Base-by-base conservation (phyloP, 805 yeast species). In the Starmerella stigmatis region DNA sequence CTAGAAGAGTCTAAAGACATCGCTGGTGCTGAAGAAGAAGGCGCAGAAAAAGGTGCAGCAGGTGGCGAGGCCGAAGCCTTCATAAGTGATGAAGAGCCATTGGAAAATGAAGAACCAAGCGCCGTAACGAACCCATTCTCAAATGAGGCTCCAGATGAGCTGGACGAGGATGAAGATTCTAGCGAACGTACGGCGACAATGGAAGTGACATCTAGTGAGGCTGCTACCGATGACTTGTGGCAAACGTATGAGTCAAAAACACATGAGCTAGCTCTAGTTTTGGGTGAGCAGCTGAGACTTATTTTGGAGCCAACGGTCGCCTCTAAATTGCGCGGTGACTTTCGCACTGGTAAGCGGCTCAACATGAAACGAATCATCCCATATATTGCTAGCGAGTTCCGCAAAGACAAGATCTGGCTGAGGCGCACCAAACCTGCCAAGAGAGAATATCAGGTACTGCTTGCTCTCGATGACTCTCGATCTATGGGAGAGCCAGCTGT, bases 301-400 rank as follows among this genome's bases (percentile, higher is more conserved):
- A 92, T 92, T 59, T 68, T 92, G 52, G 97, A 88, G 61, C 99
- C 99, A 4, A 92, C 98, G 0, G 68, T 84, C 49, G 94, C 96
- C n/a, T 89, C 97, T 3, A 92, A 92, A 62, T 69, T 92, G 47
- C 78, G 75, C 51, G 99, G 99, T 60, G 98, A 92, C 62, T 92
- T 86, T 66, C 86, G 88, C 64, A 88, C 96, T 2, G 99, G 99
- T 63, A 92, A 92, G 63, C 73, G 98, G 55, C 74, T 92, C 57
- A 92, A 92, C 64, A 88, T 92, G 97, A 92, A 89, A 70, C 74
- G 96, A 55, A 92, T 92, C 57, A 92, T 92, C 58, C 94, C 97
- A 6, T 92, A 89, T 64, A 92, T 92, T 69, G 99, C 99, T 0
- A 84, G 95, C 30, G 94, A 86, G 58, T 92, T 86, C 75, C 79